Percentiles rank a stretch among this genome's conserved stretches.
Conservation (phyloP, 495 filamentous ascomycete species). For the Podospora didyma region DNA sequence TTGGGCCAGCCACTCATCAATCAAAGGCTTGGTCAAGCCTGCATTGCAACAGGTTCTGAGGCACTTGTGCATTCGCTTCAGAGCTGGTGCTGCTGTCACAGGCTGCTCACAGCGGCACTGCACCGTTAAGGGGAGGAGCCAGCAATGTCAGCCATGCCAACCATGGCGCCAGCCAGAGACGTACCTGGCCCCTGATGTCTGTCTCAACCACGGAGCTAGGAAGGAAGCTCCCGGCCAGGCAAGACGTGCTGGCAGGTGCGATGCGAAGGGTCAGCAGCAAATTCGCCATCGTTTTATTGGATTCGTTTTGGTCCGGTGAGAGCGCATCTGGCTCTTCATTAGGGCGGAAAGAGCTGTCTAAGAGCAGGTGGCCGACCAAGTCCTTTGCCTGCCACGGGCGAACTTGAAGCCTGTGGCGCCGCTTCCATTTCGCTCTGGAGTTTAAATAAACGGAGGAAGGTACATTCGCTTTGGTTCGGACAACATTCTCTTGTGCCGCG, state of each 20-base stretch:
- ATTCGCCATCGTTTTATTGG: background rate
- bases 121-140: background rate
- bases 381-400: too few relatives aligned
- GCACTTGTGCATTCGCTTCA: slow-evolving; percentile 17
- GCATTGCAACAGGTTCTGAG: slow-evolving; percentile 23
- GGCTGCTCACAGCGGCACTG: slow-evolving; percentile 8
- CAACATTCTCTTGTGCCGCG: background rate
- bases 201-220: background rate
- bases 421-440: too few relatives aligned
- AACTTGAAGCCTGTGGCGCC: background rate
- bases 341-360: background rate
- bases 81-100: slow-evolving; percentile 6
- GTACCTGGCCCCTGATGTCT: background rate
- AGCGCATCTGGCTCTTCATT: background rate
- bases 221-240: too few relatives aligned
- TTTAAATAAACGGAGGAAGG: background rate
- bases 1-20: slow-evolving; percentile 27
- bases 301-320: background rate
- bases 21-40: slow-evolving; percentile 10
- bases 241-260: too few relatives aligned
- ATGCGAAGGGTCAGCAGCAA: slow-evolving; percentile 3
- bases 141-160: background rate
- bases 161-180: background rate
- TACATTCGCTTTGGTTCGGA: background rate
- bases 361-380: background rate